Evolutionary conservation across 768 basidiomycete species (phyloP).

Genomic region (Amanita jacksonii): DNA sequence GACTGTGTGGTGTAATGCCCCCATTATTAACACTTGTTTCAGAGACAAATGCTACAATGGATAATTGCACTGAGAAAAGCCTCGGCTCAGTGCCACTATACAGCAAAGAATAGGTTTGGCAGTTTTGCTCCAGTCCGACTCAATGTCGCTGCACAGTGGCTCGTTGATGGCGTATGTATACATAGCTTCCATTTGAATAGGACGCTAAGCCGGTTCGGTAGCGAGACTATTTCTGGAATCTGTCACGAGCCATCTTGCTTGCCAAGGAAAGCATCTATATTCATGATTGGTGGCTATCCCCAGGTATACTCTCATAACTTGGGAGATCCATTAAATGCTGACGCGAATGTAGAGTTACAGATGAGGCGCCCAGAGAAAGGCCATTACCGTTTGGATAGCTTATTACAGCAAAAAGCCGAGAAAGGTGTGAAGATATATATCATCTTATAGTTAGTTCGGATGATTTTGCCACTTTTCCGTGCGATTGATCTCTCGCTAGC

Average conservation of each 20-base stretch:
- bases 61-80: constrained; percentile 84
- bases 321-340: neutral
- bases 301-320: constrained; percentile 36
- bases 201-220: constrained; percentile 20
- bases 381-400: constrained; percentile 75
- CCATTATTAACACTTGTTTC: constrained; percentile 2
- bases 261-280: constrained; percentile 88
- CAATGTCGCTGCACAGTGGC: constrained; percentile 95
- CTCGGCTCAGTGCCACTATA: constrained; percentile 68
- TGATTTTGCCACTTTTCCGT: neutral
- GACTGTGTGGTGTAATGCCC: neutral
- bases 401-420: constrained; percentile 85
- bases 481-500: constrained; percentile 30
- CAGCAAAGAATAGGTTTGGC: constrained; percentile 76
- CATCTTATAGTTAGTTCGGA: constrained; percentile 71
- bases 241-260: constrained; percentile 82
- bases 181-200: neutral
- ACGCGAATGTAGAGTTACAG: constrained; percentile 48
- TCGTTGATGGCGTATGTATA: constrained; percentile 83
- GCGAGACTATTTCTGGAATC: constrained; percentile 98
- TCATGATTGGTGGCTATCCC: constrained; percentile 98
- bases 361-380: constrained; percentile 79
- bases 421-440: constrained; percentile 95
- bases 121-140: constrained; percentile 89
- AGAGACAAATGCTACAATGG: constrained; percentile 97